A percentile compares a stretch with the other conserved stretches of the same genome.
phyloP scores from a whole-genome alignment of 768 basidiomycete genomes.

The Leucosporidium yakuticum region DNA sequence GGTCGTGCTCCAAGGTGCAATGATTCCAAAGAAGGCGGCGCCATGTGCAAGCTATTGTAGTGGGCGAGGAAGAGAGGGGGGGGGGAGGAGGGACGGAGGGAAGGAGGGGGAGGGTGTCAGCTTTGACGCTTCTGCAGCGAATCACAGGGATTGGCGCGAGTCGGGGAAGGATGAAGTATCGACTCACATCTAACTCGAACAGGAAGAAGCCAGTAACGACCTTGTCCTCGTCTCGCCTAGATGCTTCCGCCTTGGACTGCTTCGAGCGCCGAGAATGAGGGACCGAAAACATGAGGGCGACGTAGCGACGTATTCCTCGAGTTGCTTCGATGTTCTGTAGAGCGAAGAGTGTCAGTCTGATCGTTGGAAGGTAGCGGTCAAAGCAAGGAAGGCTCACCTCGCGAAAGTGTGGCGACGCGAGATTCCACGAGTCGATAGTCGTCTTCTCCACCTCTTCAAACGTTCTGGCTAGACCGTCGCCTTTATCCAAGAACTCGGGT shows the following conservation, averaged over 20 bases:
- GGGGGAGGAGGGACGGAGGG: too few relatives aligned
- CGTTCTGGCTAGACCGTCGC: constrained; percentile 8
- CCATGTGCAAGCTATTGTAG: constrained; percentile 10
- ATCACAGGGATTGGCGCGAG: too few relatives aligned
- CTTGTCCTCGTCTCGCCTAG: constrained; percentile 1
- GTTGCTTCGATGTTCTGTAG: background rate
- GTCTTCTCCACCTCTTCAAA: constrained; percentile 8
- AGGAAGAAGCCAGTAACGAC: constrained; percentile 8
- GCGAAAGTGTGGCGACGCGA: background rate
- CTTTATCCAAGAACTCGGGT: constrained; percentile 9
- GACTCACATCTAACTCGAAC: constrained; percentile 15
- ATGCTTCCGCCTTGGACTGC: background rate
- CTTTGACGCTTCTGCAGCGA: too few relatives aligned
- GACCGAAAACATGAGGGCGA: constrained; percentile 5
- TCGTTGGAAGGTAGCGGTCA: background rate
- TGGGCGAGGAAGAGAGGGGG: too few relatives aligned
- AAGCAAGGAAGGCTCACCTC: too few relatives aligned
- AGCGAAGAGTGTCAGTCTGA: background rate
- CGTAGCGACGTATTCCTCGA: background rate
- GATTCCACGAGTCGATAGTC: constrained; percentile 12
- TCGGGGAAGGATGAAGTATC: background rate
- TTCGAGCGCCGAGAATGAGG: constrained; percentile 2
- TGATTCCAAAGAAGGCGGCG: background rate
- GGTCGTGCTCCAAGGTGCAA: background rate
- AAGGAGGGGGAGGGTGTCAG: background rate